Base-by-base conservation (phyloP, 2,329 filamentous ascomycete genomes). In the Zopfia rhizophila region DNA sequence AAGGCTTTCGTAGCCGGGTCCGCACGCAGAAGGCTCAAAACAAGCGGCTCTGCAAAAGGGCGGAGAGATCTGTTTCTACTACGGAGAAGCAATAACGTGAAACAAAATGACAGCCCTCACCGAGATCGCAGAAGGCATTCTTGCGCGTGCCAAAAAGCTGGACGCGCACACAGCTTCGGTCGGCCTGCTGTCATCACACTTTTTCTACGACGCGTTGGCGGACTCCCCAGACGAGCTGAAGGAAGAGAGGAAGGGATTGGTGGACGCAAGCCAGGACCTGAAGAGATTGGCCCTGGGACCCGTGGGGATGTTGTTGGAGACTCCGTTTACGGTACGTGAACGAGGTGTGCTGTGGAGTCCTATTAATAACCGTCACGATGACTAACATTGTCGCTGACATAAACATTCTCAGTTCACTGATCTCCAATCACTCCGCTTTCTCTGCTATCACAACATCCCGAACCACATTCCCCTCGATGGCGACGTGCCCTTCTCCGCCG, bases 381-480 rank as follows among this genome's bases (percentile, higher is more conserved):
- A n/a, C n/a, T n/a, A n/a, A n/a, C n/a, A 27, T 27, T n/a, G n/a
- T 8, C n/a, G 8, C 24, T 27, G 24, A 27, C n/a, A 27, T 27
- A n/a, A 10, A 17, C 27, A 28, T 21, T 19, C n/a, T n/a, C n/a
- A 16, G 12, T 27, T 27, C 24, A 27, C 24, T n/a, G 24, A 27
- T 8, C 18, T 36, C 8, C 24, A 27, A 27, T 27, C 24, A n/a
- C 24, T 27, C 24, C 24, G 24, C 24, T 27, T 27, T 27, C 8
- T 27, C 24, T 27, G 14, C 18, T 13, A 25, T 6, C n/a, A 19
- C 19, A 25, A 36, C 12, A 37, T 47, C 7, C 27, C 29, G 4
- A 3, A 8, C 11, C 11, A 28, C 6, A 75, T 80, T 12, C 77
- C 78, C 4, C 39, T 78, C 1, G 66, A 73, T 19, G 75, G 73